phyloP scores from a whole-genome alignment of 2,329 filamentous ascomycete species.

The Monosporascus sp. region DNA sequence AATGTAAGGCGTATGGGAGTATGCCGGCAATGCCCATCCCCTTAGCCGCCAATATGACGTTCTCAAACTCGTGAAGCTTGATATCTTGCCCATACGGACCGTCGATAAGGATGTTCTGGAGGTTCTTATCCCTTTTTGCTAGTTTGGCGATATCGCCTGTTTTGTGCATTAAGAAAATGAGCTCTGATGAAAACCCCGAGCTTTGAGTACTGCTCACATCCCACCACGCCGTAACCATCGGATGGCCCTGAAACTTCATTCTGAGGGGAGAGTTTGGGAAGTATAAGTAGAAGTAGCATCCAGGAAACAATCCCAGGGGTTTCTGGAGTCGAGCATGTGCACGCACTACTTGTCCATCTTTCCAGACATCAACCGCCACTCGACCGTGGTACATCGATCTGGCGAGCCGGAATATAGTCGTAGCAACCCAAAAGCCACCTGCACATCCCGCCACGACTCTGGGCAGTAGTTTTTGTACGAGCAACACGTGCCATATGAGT shows the following conservation, averaged over 20 bases:
- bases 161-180: neutral
- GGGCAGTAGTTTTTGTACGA: neutral
- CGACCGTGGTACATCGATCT: neutral
- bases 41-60: conserved; percentile 11
- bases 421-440: neutral
- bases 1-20: conserved; percentile 7
- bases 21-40: conserved; percentile 15
- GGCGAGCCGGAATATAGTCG: neutral
- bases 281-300: conserved; percentile 1
- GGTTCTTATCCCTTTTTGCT: neutral
- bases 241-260: too few relatives aligned
- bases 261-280: neutral
- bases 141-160: neutral
- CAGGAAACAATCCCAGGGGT: neutral
- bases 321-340: neutral
- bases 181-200: neutral
- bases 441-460: neutral
- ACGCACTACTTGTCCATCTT: neutral
- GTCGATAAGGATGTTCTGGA: conserved; percentile 3
- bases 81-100: conserved; percentile 11
- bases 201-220: neutral
- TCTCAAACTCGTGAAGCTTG: conserved; percentile 9
- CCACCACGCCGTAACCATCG: neutral
- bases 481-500: neutral
- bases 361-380: neutral